These are phyloP conservation scores for Chimonanthus praecox DNA, from an alignment of 164 flowering plant species.

Conservation along the genomic window DNA sequence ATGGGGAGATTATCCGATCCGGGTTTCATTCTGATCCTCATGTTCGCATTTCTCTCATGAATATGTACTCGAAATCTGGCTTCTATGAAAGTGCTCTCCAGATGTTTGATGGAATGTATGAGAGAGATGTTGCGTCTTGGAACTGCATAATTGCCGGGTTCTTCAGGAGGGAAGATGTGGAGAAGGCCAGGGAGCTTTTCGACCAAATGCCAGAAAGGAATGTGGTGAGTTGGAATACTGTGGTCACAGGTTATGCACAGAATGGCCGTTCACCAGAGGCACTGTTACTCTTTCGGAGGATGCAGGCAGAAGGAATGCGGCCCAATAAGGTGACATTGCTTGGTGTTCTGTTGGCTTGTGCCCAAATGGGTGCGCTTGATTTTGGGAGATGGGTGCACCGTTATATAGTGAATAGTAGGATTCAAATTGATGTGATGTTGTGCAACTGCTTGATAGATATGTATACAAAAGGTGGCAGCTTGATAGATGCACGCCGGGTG, in stretches of 20 bases:
- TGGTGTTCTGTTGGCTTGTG: constrained; percentile 15
- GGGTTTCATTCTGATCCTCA: constrained; percentile 14
- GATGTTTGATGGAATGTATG: constrained; percentile 15
- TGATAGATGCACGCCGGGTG: constrained; percentile 34
- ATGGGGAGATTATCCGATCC: constrained; percentile 11
- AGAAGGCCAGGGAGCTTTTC: constrained; percentile 15
- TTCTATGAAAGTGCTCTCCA: constrained; percentile 7
- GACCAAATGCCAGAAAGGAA: constrained; percentile 19
- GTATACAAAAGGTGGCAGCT: constrained; percentile 47
- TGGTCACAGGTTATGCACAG: constrained; percentile 17
- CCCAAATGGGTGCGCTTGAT: constrained; percentile 20
- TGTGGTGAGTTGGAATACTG: constrained; percentile 20
- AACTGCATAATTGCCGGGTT: constrained; percentile 24
- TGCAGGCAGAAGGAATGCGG: constrained; percentile 16
- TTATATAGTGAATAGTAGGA: constrained; percentile 13
- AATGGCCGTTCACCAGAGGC: constrained; percentile 14
- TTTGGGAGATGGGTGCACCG: constrained; percentile 21
- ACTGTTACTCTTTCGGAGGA: constrained; percentile 15
- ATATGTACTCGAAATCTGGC: constrained; percentile 14
- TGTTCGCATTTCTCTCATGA: constrained; percentile 13
- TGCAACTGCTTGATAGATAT: constrained; percentile 43
- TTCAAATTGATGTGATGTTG: constrained; percentile 16
- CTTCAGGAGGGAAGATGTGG: constrained; percentile 16
- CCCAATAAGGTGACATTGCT: constrained; percentile 21
- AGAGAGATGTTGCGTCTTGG: constrained; percentile 22